Conservation (phyloP, 495 filamentous ascomycete species). For the Penicillium daleae region DNA sequence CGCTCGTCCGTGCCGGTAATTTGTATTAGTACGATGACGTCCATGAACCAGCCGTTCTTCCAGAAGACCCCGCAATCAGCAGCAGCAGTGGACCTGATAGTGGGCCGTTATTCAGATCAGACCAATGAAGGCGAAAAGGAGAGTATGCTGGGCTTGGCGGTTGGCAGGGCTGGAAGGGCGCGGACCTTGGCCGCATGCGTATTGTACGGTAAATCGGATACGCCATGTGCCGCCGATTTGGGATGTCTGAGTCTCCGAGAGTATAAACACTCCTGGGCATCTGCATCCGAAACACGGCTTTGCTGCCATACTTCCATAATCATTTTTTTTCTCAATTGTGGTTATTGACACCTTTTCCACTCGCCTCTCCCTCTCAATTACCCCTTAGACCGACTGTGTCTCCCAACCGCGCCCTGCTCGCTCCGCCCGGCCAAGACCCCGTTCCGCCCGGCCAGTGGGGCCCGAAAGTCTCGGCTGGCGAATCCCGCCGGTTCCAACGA, state of each 20-base stretch:
- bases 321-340: neutral
- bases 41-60: conserved; percentile 1
- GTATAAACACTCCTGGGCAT: neutral
- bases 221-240: neutral
- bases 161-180: conserved; percentile 21
- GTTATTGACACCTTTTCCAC: neutral
- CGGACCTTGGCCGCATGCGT: conserved; percentile 22
- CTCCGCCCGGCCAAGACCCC: conserved; percentile 29
- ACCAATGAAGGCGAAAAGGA: neutral
- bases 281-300: neutral
- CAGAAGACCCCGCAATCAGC: conserved; percentile 11
- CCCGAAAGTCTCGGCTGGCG: conserved; percentile 35
- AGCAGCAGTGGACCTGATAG: neutral
- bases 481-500: conserved; percentile 33
- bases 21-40: neutral
- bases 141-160: conserved; percentile 20
- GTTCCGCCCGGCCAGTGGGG: conserved; percentile 31
- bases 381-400: too few species aligned
- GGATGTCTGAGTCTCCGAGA: neutral
- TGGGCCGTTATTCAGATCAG: neutral
- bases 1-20: neutral
- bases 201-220: conserved; percentile 2
- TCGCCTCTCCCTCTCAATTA: neutral
- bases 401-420: too few species aligned
- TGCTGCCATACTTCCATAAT: neutral